Evolutionary conservation across 148 eudicot species (phyloP).

Genomic region (Dianthus caryophyllus): DNA sequence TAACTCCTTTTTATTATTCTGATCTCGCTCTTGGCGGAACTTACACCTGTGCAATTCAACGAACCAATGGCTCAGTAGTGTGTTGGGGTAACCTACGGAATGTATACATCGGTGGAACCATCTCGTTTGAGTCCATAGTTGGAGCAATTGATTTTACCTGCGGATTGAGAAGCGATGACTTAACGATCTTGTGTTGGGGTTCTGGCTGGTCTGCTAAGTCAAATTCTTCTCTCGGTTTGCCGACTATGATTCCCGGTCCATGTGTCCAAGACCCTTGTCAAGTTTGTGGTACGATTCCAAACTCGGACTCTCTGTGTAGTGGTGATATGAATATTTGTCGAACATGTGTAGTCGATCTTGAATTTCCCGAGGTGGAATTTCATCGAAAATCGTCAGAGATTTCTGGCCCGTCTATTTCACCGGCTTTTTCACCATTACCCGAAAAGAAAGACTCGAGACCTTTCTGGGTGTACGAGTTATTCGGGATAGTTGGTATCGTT

Average conservation of each 20-base stretch:
- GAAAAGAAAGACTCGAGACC: conserved; percentile 18
- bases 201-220: conserved; percentile 36
- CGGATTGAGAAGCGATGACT: conserved; percentile 38
- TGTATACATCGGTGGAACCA: conserved; percentile 15
- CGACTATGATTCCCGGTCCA: conserved; percentile 43
- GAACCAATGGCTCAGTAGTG: conserved; percentile 33
- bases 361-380: conserved; percentile 17
- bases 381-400: conserved; percentile 1
- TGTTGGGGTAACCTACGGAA: conserved; percentile 50
- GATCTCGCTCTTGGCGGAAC: conserved; percentile 45
- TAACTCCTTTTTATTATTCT: conserved; percentile 26
- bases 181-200: conserved; percentile 51
- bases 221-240: conserved; percentile 27
- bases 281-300: conserved; percentile 38
- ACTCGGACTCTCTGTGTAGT: conserved; percentile 42
- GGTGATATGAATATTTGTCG: conserved; percentile 36
- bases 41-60: conserved; percentile 43
- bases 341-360: conserved; percentile 31
- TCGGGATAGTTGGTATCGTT: conserved; percentile 37
- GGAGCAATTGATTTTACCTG: conserved; percentile 46
- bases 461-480: conserved; percentile 33
- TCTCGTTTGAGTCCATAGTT: conserved; percentile 40
- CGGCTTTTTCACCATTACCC: neutral
- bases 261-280: conserved; percentile 38
- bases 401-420: conserved; percentile 4